A percentile compares a stretch with the other conserved stretches of the same genome.
Conservation (phyloP, 2,329 filamentous ascomycete genomes). For the Cytospora chrysosperma region DNA sequence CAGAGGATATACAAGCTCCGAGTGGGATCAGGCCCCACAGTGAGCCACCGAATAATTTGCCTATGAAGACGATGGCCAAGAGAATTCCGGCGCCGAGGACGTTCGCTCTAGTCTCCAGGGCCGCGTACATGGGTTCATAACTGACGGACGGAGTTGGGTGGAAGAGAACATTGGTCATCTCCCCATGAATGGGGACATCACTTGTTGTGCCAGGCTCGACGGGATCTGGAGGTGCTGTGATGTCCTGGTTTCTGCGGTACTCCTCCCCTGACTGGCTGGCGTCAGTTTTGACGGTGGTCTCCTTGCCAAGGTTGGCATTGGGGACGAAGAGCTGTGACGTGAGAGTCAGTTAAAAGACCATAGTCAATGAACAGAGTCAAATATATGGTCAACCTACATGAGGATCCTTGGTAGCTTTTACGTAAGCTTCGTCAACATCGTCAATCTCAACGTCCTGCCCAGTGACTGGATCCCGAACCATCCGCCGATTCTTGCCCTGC, state of each 20-base stretch:
- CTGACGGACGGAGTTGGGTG: constrained; percentile 89
- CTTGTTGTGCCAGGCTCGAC: constrained; percentile 78
- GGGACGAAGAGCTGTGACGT: constrained; percentile 71
- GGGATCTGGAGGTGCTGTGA: constrained; percentile 88
- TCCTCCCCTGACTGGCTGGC: constrained; percentile 70
- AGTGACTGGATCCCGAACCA: constrained; percentile 84
- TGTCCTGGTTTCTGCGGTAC: constrained; percentile 82
- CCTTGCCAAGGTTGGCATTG: constrained; percentile 81
- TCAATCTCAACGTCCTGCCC: constrained; percentile 84
- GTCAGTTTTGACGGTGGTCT: constrained; percentile 70
- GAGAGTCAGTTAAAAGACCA: neutral
- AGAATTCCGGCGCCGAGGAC: constrained; percentile 70
- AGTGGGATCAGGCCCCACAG: constrained; percentile 76
- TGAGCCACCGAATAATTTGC: constrained; percentile 75
- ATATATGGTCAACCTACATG: constrained; percentile 45
- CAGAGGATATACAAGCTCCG: constrained; percentile 68
- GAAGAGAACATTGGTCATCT: constrained; percentile 95
- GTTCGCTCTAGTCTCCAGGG: constrained; percentile 73
- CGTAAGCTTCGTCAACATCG: constrained; percentile 59
- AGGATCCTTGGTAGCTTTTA: constrained; percentile 71
- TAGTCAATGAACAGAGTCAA: neutral
- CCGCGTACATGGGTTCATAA: constrained; percentile 83
- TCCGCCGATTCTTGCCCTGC: constrained; percentile 56
- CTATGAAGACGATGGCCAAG: constrained; percentile 70
- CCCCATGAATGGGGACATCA: constrained; percentile 92